These are phyloP conservation scores for Arthrobotrys megalospora DNA, from an alignment of 2,329 filamentous ascomycete genomes.

Conservation along the genomic window DNA sequence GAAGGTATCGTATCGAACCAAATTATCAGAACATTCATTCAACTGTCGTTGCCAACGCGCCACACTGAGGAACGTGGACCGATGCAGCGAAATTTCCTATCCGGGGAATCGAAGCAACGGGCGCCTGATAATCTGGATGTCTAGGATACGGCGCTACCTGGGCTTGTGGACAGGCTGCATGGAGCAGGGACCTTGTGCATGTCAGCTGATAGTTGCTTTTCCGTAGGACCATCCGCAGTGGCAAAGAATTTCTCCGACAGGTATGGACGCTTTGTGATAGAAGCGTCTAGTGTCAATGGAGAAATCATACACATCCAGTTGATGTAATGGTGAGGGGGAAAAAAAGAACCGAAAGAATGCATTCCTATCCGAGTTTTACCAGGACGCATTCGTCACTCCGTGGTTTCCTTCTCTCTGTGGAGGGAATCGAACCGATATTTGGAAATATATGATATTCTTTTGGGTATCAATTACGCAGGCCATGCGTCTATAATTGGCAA, in stretches of 20 bases:
- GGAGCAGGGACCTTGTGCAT: slow-evolving; percentile 49
- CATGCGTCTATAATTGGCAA: slow-evolving; percentile 47
- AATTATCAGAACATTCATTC: slow-evolving; percentile 58
- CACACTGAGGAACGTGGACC: slow-evolving; percentile 60
- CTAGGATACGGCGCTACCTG: slow-evolving; percentile 59
- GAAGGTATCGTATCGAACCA: slow-evolving; percentile 44
- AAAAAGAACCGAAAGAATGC: slow-evolving; percentile 45
- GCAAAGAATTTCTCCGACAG: slow-evolving; percentile 58
- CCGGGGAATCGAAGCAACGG: slow-evolving; percentile 55
- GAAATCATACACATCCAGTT: slow-evolving; percentile 40
- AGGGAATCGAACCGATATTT: slow-evolving; percentile 58
- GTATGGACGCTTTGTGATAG: slow-evolving; percentile 57
- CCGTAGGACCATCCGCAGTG: slow-evolving; percentile 29
- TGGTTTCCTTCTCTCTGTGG: slow-evolving; percentile 41
- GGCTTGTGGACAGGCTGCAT: slow-evolving; percentile 56
- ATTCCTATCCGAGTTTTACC: slow-evolving; percentile 58
- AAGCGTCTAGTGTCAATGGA: slow-evolving; percentile 46
- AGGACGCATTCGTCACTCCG: slow-evolving; percentile 59
- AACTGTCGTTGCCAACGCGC: slow-evolving; percentile 58
- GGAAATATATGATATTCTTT: slow-evolving; percentile 59
- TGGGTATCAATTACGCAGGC: slow-evolving; percentile 51
- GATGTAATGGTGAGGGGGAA: slow-evolving; percentile 32
- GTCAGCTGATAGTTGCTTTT: slow-evolving; percentile 62
- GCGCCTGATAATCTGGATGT: slow-evolving; percentile 53
- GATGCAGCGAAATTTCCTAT: slow-evolving; percentile 61